Base-by-base conservation (phyloP, 106 monocot genomes). In the Triglochin maritima region DNA sequence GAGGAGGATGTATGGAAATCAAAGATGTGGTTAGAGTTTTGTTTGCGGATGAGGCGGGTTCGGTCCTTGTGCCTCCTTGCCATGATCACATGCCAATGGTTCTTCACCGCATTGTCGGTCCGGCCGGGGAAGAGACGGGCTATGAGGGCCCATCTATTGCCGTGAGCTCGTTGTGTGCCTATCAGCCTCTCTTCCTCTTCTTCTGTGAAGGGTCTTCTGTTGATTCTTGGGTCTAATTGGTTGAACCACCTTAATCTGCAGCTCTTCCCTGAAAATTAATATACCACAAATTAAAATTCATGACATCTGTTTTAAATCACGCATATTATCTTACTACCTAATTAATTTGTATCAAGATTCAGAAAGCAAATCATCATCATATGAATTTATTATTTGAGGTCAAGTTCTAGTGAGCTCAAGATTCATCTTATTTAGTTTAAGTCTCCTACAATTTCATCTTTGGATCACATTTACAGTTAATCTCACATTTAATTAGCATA, bases 241-340 rank as follows among this genome's bases (percentile, higher is more conserved):
- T 92, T 92, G 70, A 92, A 92, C 92, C 92, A 92, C 75, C 92
- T 81, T 60, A 92, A 63, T 64, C 92, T 85, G 58, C 92, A 92
- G 69, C 92, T 92, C 72, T 92, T 92, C 55, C 92, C 92, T 92
- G 51, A 67, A 71, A 68, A 29, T 47, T 44, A 11, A 48, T 13
- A 9, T 52, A 15, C 9, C 8, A 44, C 10, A 56, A 29, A 29
- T 29, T 29, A 29, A 29, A 29, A 29, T 29, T 29, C 29, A 29
- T 29, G 29, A 29, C 29, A 29, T 29, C 29, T 29, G 29, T 29
- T 29, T 29, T 14, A 7, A 60, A 7, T 10, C 57, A 69, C 4
- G 43, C 55, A 69, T 44, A 42, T 57, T 4, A 16, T 29, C 3
- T 9, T 4, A 64, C 10, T 13, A 64, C 12, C 5, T 10, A 13